Evolutionary conservation across 345 rosid genomes (phyloP), one percentile per base, ranked within the genome.

Genomic region (Adansonia digitata): DNA sequence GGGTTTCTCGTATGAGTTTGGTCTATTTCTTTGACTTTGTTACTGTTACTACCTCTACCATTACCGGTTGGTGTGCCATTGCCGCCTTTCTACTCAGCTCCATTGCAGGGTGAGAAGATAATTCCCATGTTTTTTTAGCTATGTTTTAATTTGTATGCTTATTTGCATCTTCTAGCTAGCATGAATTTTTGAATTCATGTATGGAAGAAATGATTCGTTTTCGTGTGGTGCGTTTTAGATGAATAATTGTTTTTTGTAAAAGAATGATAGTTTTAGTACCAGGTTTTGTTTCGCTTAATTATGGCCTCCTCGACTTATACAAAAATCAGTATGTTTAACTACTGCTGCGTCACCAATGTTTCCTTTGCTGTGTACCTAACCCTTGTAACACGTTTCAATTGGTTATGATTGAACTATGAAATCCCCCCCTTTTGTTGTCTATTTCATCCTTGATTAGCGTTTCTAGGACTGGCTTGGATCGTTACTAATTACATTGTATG

Each of bases 1-100:
- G 94, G 0, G 92, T 88, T 48, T 91, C 98, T 43, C 92, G 91
- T 15, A 78, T 92, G 86, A 93, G 94, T 68, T 91, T 93, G 63
- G 88, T 90, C 62, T 93, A 90, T 83, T 86, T 91, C 81, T 95
- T 95, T 74, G 99, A 95, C 81, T 93, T 83, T 60, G 97, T 87
- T 5, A 84, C 97, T 0, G 73, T 95, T 78, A 86, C 93, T 40
- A 62, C 82, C 63, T 79, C 91, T 22, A 90, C 98, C 0, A 48
- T 88, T 73, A 90, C 97, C n/a, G 97, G 97, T 14, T 87, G 98
- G 94, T 92, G 81, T 55, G 98, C 92, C 51, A 89, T 88, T 55
- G 84, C 87, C 62, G 87, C 98, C 0, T 74, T 89, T 81, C 65
- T 93, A 73, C 86, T 87, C 84, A 65, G 83, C 74, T 86, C 97